phyloP scores from a whole-genome alignment of 768 basidiomycete species.

The Phaeotremella skinneri region DNA sequence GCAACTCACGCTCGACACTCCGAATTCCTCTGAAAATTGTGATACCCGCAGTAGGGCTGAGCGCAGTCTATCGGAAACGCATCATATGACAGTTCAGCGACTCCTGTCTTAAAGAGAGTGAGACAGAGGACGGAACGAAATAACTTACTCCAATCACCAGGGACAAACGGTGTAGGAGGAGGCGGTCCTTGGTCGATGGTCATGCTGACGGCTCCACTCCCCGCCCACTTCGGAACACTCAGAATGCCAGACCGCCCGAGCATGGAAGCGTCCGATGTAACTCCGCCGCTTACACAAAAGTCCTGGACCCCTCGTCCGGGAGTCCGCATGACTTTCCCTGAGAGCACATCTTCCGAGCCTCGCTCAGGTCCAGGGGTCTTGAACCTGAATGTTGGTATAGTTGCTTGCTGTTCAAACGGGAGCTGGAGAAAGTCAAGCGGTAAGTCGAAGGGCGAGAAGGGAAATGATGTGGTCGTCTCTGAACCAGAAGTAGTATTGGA shows the following conservation, averaged over 20 bases:
- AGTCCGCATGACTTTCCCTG: background rate
- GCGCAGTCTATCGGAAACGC: background rate
- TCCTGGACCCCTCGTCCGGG: too few relatives aligned
- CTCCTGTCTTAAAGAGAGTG: background rate
- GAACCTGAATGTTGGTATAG: slow-evolving; percentile 6
- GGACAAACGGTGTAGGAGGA: slow-evolving; percentile 7
- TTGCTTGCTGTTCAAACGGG: background rate
- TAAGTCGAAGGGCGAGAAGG: background rate
- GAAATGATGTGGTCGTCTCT: too few relatives aligned
- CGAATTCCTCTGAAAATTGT: slow-evolving; percentile 20
- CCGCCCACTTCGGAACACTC: background rate
- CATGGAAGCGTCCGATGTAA: background rate
- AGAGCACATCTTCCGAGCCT: background rate
- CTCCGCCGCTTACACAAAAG: background rate
- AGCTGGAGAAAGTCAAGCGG: background rate
- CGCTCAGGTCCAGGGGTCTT: slow-evolving; percentile 6
- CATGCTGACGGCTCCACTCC: slow-evolving; percentile 3
- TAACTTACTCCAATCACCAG: slow-evolving; percentile 23
- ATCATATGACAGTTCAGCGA: too few relatives aligned
- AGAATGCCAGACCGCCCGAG: slow-evolving; percentile 7
- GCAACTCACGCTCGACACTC: slow-evolving; percentile 23
- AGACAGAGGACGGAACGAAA: background rate
- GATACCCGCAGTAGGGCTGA: slow-evolving; percentile 20
- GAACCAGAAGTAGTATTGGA: too few relatives aligned
- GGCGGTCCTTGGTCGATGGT: slow-evolving; percentile 6